Evolutionary conservation across 2,329 filamentous ascomycete species (phyloP).

Genomic region (Cryphonectria naterciae): DNA sequence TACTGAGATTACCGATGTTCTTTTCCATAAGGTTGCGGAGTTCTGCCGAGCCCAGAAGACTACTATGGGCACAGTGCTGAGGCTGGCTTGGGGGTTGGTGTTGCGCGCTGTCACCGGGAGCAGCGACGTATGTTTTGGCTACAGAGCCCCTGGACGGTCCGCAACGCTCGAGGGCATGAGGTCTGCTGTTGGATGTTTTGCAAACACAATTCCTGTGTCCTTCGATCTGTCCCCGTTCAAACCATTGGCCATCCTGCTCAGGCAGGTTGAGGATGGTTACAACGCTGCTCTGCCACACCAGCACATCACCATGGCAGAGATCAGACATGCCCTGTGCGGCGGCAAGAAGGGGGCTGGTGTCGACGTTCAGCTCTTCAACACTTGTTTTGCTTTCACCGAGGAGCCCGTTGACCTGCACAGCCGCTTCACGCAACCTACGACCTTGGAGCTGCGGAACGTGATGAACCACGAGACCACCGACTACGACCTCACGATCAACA

Average conservation of each 20-base stretch:
- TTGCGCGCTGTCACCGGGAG: slow-evolving; percentile 58
- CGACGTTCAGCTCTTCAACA: slow-evolving; percentile 50
- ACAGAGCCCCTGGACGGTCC: slow-evolving; percentile 50
- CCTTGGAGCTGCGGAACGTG: slow-evolving; percentile 40
- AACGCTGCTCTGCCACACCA: slow-evolving; percentile 44
- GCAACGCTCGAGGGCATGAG: slow-evolving; percentile 46
- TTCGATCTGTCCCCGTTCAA: slow-evolving; percentile 40
- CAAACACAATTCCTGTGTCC: slow-evolving; percentile 43
- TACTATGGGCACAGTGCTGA: slow-evolving; percentile 54
- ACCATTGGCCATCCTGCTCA: slow-evolving; percentile 40
- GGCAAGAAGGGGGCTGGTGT: slow-evolving; percentile 42
- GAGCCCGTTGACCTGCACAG: slow-evolving; percentile 43
- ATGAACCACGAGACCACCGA: slow-evolving; percentile 49
- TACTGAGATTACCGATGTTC: slow-evolving; percentile 45
- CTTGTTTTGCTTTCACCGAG: slow-evolving; percentile 53
- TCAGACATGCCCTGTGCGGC: slow-evolving; percentile 48
- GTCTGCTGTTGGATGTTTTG: slow-evolving; percentile 52
- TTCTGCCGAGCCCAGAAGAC: slow-evolving; percentile 49
- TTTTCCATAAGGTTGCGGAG: slow-evolving; percentile 45
- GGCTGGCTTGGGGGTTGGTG: slow-evolving; percentile 64
- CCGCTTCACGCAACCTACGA: slow-evolving; percentile 36
- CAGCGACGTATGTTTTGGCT: slow-evolving; percentile 60
- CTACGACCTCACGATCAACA: slow-evolving; percentile 51
- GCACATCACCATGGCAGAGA: slow-evolving; percentile 49
- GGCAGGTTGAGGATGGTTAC: slow-evolving; percentile 39